Evolutionary conservation across 306 rosid species (phyloP).

Genomic region (Corylus heterophylla): DNA sequence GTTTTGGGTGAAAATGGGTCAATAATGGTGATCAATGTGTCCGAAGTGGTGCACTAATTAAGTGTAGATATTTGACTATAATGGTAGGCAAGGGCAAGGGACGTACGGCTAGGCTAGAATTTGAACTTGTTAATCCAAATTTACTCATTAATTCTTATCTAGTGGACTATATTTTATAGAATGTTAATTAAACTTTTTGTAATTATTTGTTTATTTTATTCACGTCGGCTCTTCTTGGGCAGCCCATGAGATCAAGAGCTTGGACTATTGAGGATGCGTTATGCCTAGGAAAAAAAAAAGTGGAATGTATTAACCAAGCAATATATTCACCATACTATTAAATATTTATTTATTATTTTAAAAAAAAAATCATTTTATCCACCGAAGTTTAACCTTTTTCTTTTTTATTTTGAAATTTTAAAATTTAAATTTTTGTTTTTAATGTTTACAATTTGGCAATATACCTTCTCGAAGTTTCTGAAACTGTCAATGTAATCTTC

Average conservation of each 20-base stretch:
- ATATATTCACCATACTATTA: too few relatives aligned
- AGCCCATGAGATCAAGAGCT: background rate
- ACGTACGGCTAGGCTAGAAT: background rate
- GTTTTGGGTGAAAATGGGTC: constrained; percentile 25
- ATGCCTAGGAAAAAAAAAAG: too few relatives aligned
- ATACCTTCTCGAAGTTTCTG: too few relatives aligned
- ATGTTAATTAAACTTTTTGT: background rate
- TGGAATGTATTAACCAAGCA: too few relatives aligned
- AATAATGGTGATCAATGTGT: constrained; percentile 39
- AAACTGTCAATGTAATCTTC: too few relatives aligned
- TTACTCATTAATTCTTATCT: background rate
- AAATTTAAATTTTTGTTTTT: too few relatives aligned
- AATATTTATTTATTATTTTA: too few relatives aligned
- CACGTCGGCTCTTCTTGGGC: background rate
- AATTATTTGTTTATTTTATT: background rate
- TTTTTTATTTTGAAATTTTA: too few relatives aligned
- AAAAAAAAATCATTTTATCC: too few relatives aligned
- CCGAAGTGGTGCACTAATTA: constrained; percentile 34
- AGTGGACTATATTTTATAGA: background rate
- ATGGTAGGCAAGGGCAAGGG: constrained; percentile 9
- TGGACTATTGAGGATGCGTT: background rate
- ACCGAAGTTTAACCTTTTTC: too few relatives aligned
- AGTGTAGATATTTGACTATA: constrained; percentile 13
- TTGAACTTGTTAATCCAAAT: background rate
- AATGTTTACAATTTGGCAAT: too few relatives aligned